Conservation (phyloP, 352 stramenopile species). For the Pythium monospermum region DNA sequence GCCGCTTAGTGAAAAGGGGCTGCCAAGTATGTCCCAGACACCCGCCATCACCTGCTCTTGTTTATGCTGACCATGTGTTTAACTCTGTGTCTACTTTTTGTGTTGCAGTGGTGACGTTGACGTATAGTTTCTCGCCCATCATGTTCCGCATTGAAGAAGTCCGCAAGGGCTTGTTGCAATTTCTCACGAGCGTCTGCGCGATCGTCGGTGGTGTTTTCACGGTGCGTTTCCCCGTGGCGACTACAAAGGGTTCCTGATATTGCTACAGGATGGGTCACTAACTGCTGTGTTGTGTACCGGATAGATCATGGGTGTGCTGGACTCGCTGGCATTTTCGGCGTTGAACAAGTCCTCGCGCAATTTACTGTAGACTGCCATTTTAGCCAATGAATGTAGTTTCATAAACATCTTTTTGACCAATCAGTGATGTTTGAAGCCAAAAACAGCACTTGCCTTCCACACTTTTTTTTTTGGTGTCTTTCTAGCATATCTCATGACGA, state of each 20-base stretch:
- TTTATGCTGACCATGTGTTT: constrained; percentile 6
- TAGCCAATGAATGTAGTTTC: constrained; percentile 9
- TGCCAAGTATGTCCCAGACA: constrained; percentile 57
- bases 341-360: constrained; percentile 26
- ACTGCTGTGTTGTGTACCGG: neutral
- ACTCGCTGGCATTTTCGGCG: constrained; percentile 23
- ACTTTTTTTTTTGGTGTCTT: constrained; percentile 7
- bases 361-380: constrained; percentile 14
- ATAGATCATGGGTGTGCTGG: constrained; percentile 34
- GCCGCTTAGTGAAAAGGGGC: constrained; percentile 80
- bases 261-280: neutral
- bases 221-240: constrained; percentile 44
- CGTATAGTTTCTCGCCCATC: constrained; percentile 96
- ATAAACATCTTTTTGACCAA: constrained; percentile 21
- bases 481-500: too few relatives aligned
- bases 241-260: too few relatives aligned
- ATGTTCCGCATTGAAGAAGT: constrained; percentile 95
- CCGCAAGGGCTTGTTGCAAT: constrained; percentile 83
- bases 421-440: too few relatives aligned
- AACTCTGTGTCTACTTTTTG: constrained; percentile 3
- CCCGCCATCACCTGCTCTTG: neutral
- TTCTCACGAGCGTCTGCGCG: constrained; percentile 90
- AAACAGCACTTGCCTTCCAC: too few relatives aligned
- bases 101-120: constrained; percentile 93
- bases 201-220: constrained; percentile 92